These are phyloP conservation scores for Talaromyces sp. DNA, from an alignment of 2,329 filamentous ascomycete genomes.

Conservation along the genomic window DNA sequence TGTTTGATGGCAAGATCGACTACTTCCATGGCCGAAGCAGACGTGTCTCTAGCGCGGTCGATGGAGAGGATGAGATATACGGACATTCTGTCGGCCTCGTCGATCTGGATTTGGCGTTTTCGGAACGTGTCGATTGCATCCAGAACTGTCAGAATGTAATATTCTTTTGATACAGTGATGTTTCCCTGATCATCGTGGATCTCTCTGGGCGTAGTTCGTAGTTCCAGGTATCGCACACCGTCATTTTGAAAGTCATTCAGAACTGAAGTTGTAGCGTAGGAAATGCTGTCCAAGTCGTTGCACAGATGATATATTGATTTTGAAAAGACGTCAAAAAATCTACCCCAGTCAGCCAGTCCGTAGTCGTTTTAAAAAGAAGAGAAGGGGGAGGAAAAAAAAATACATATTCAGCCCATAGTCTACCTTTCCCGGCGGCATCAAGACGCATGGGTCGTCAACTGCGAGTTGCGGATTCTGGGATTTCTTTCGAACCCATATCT, in stretches of 20 bases:
- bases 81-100: constrained; percentile 44
- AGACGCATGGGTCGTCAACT: constrained; percentile 63
- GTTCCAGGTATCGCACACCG: constrained; percentile 72
- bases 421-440: constrained; percentile 67
- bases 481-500: constrained; percentile 65
- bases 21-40: constrained; percentile 57
- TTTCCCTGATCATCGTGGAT: constrained; percentile 37
- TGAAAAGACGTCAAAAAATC: constrained; percentile 75
- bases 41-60: constrained; percentile 58
- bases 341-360: constrained; percentile 22
- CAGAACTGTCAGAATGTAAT: constrained; percentile 65
- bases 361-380: background rate
- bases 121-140: constrained; percentile 56
- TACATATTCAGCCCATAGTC: constrained; percentile 67
- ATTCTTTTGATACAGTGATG: constrained; percentile 53
- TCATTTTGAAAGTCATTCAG: constrained; percentile 63
- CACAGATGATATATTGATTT: constrained; percentile 75
- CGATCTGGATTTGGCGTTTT: constrained; percentile 7
- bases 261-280: constrained; percentile 61
- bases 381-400: constrained; percentile 26
- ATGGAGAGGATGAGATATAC: constrained; percentile 68
- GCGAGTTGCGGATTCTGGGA: constrained; percentile 44
- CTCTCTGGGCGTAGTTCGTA: constrained; percentile 72
- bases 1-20: constrained; percentile 60
- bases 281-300: constrained; percentile 57